Base-by-base conservation (phyloP, 768 basidiomycete genomes). In the Mycena galopus region DNA sequence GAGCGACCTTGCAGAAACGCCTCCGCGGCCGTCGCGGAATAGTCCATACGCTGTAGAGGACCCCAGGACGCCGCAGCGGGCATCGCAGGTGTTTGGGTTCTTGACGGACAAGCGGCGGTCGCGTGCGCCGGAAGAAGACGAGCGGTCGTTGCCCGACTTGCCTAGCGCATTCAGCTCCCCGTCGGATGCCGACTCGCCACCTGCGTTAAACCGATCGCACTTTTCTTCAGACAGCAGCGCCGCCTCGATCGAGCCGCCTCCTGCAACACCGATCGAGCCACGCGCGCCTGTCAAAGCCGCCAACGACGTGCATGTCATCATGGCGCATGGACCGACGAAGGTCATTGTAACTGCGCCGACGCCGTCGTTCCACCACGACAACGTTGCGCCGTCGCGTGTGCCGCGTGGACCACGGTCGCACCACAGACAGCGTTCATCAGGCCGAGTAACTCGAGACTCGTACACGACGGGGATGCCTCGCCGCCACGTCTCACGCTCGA, bases 71-170 rank as follows among this genome's bases (percentile, higher is more conserved):
- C 89, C 92, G 17, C 89, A 89, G 73, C 87, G 92, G 35, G 94
- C 94, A 25, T 92, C 93, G 3, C 90, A 94, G 73, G 86, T 95
- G 23, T 95, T 95, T 69, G 89, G 86, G 6, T 95, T 95, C 81
- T 81, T 95, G 59, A 88, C 88, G 73, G 88, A 82, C 79, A 84
- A 83, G 75, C 83, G 82, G 68, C 81, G 79, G 63, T 82, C 81
- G 42, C 78, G 78, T 50, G 70, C 70, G 4, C 67, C 77, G 19
- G 78, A 81, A 58, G 80, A 84, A 10, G 69, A 84, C 50, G 85
- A 87, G 55, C 77, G 82, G 27, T 79, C 82, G 7, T 81, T 86
- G 23, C 84, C 86, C 3, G 81, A 86, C 32, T 78, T 81, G 8
- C 82, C 83, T 0, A 86, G 84, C 75, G 76, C 81, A 30, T 85